phyloP scores from a whole-genome alignment of 2,329 filamentous ascomycete species.

The Xylariaceae sp. region DNA sequence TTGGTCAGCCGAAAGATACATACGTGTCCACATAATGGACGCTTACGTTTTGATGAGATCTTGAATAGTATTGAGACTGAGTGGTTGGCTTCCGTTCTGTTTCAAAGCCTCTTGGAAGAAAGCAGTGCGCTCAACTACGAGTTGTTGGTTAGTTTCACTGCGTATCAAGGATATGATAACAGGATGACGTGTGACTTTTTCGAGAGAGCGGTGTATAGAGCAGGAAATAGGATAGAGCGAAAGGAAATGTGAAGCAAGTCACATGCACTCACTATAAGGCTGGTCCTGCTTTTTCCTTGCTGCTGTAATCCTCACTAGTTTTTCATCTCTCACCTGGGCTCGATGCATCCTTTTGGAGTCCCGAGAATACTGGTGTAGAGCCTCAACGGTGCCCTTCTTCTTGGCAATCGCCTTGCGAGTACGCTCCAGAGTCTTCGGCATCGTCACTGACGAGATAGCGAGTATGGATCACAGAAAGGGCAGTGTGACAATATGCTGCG shows the following conservation, averaged over 20 bases:
- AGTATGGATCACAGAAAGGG: background rate
- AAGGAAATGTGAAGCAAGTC: background rate
- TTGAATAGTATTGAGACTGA: slow-evolving; percentile 56
- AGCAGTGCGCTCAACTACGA: slow-evolving; percentile 59
- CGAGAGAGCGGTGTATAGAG: background rate
- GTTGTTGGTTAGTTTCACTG: background rate
- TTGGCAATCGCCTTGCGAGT: slow-evolving; percentile 86
- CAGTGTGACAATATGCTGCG: too few relatives aligned
- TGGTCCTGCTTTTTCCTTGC: slow-evolving; percentile 70
- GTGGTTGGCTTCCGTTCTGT: slow-evolving; percentile 45
- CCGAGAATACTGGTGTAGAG: slow-evolving; percentile 82
- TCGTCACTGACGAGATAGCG: slow-evolving; percentile 31
- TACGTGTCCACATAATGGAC: background rate
- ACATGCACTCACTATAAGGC: slow-evolving; percentile 56
- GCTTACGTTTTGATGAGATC: slow-evolving; percentile 58
- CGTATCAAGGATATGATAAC: too few relatives aligned
- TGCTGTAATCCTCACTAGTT: slow-evolving; percentile 68
- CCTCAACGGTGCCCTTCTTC: slow-evolving; percentile 71
- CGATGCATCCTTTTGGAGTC: slow-evolving; percentile 78
- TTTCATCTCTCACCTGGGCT: slow-evolving; percentile 77
- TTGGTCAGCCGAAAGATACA: background rate
- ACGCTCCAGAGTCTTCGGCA: slow-evolving; percentile 77
- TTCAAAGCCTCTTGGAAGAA: slow-evolving; percentile 68
- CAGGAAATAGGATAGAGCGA: background rate
- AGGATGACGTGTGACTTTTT: too few relatives aligned